Base-by-base conservation (phyloP, 2,329 filamentous ascomycete genomes). In the Pseudofabraea citricarpa region DNA sequence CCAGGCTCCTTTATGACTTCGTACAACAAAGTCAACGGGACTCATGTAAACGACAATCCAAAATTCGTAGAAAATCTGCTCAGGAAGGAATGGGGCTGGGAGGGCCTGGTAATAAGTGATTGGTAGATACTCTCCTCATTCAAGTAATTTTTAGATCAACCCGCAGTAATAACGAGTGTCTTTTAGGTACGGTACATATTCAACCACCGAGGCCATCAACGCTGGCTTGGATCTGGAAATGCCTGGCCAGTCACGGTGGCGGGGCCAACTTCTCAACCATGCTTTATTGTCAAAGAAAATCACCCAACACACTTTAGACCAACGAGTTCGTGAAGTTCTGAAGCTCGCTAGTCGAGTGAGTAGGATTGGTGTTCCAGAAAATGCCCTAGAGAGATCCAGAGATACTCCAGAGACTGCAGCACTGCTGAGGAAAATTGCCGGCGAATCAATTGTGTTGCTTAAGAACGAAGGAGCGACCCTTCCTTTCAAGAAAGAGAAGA, bases 221-320 rank as follows among this genome's bases (percentile, higher is more conserved):
- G 71, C 73, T 15, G 72, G 75, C 2, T 59, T 76, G 18, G 71
- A 78, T 55, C 65, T 79, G 22, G 75, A 79, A 61, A 79, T 79
- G 75, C 75, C 75, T 2, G 75, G 75, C 0, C 74, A 74, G 6
- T 32, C 33, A 8, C 18, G 16, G 19, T 47, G 36, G 40, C 36
- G 41, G 5, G 41, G 40, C 6, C 13, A 16, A n/a, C 6, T 31
- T 4, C 24, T 43, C 4, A 22, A 22, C n/a, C 8, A 24, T 13
- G 40, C 44, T 8, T 16, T 47, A 5, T n/a, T 19, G 4, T 21
- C 33, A 4, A 39, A 26, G 10, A 43, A 36, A 22, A 18, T 46
- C 10, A 24, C 40, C 24, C 15, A 20, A 22, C 8, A 36, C 20
- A 24, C 7, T 61, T 16, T 43, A 6, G 40, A 43, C 18, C 13